phyloP scores from a whole-genome alignment of 2,329 filamentous ascomycete genomes.

The Fusarium graminum region DNA sequence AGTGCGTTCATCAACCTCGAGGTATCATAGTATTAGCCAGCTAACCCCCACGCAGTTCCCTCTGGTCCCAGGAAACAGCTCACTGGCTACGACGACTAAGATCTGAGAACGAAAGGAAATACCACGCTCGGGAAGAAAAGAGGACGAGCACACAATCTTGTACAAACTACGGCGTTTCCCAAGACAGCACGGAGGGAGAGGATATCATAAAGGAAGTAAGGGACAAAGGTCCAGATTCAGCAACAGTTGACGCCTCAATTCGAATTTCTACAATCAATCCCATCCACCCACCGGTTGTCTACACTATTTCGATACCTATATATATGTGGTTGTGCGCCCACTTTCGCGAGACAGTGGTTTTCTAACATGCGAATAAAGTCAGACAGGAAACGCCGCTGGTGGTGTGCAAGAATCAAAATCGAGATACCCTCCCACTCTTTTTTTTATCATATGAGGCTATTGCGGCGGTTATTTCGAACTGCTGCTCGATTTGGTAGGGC shows the following conservation, averaged over 20 bases:
- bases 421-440: constrained; percentile 12
- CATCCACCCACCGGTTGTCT: constrained; percentile 11
- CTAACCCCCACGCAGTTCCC: constrained; percentile 62
- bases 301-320: constrained; percentile 31
- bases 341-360: constrained; percentile 30
- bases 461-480: constrained; percentile 35
- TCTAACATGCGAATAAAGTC: constrained; percentile 37
- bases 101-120: constrained; percentile 23
- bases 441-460: constrained; percentile 29
- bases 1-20: constrained; percentile 68
- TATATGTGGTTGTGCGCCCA: constrained; percentile 27
- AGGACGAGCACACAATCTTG: constrained; percentile 31
- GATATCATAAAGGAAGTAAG: constrained; percentile 39
- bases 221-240: constrained; percentile 35
- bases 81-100: constrained; percentile 71
- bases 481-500: constrained; percentile 35
- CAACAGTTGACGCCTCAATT: constrained; percentile 50
- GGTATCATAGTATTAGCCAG: neutral
- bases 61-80: constrained; percentile 70
- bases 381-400: constrained; percentile 31
- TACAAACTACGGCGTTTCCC: constrained; percentile 48
- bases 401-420: constrained; percentile 34
- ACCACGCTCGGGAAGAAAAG: constrained; percentile 17
- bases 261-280: constrained; percentile 38
- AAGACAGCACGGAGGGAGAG: constrained; percentile 33